Evolutionary conservation across 2,329 filamentous ascomycete species (phyloP), one percentile per base, ranked within the genome.

Genomic region (Capronia americana): DNA sequence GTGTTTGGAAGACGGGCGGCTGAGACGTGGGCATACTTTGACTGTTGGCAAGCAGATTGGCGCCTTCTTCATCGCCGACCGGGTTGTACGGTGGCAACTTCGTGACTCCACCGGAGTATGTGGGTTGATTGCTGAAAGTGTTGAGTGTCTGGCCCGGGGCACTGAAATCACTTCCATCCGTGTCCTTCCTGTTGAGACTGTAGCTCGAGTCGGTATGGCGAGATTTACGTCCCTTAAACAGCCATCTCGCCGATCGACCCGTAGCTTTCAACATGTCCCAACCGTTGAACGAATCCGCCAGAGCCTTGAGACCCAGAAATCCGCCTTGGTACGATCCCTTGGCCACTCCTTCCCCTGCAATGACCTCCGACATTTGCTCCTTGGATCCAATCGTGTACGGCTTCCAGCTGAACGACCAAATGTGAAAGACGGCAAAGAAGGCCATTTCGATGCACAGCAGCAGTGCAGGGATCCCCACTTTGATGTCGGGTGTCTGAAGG

Each of bases 381-480:
- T 75, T 73, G 58, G 79, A 83, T 23, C 81, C 80, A 30, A 78
- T 77, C 24, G 78, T 81, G 77, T 96, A 97, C 0, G 88, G 88
- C 63, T 84, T 84, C 83, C 89, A 95, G 0, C 91, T 86, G 75
- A 95, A 97, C 2, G 93, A 91, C 83, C 89, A 96, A 17, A 95
- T 79, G 76, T 96, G 92, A 61, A 96, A 79, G 53, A 93, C 74
- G 20, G 90, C 83, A 73, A 96, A 96, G 32, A 91, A 80, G 8
- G 91, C 87, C 92, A 96, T 96, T 78, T 96, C 92, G 48, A 95
- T 81, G 74, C 90, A 93, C 26, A 95, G 86, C 11, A 96, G 81
- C 59, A 94, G 80, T 30, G 88, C 88, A 0, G 92, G 92, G 30
- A 96, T 89, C 60, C 92, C 92, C 54, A 95, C 87, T 75, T 92